These are phyloP conservation scores for Cercophora samala DNA, from an alignment of 495 filamentous ascomycete species.

Conservation along the genomic window DNA sequence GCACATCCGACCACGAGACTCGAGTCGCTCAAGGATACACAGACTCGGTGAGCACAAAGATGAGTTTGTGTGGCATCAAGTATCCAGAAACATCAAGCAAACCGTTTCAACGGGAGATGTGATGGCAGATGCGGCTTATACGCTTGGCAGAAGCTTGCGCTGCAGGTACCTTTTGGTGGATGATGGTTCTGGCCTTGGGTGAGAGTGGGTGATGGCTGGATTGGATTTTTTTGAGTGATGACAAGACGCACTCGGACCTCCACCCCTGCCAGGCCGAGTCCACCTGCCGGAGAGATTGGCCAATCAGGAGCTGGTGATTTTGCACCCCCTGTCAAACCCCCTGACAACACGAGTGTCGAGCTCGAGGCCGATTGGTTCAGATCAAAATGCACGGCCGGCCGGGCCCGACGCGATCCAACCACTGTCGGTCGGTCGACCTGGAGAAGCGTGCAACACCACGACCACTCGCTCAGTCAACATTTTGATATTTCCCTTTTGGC, in stretches of 20 bases:
- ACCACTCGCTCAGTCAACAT: neutral
- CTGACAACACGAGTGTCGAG: neutral
- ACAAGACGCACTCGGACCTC: neutral
- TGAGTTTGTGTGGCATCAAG: neutral
- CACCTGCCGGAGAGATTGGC: neutral
- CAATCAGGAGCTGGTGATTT: neutral
- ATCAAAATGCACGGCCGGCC: neutral
- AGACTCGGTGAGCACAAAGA: neutral
- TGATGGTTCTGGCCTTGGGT: neutral
- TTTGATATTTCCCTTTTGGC: neutral
- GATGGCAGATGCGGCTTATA: neutral
- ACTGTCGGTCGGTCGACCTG: neutral
- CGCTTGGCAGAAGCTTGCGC: conserved; percentile 9
- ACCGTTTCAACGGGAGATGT: neutral
- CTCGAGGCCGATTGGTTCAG: neutral
- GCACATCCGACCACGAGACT: neutral
- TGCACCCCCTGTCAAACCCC: neutral
- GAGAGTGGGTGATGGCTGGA: neutral
- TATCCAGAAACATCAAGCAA: neutral
- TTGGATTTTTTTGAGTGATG: neutral
- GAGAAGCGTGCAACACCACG: neutral
- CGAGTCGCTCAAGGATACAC: neutral
- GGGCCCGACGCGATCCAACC: neutral
- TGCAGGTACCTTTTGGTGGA: neutral
- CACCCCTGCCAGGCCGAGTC: neutral